Conservation (phyloP, 1,284 basidiomycete species). For the Ustilago loliicola region DNA sequence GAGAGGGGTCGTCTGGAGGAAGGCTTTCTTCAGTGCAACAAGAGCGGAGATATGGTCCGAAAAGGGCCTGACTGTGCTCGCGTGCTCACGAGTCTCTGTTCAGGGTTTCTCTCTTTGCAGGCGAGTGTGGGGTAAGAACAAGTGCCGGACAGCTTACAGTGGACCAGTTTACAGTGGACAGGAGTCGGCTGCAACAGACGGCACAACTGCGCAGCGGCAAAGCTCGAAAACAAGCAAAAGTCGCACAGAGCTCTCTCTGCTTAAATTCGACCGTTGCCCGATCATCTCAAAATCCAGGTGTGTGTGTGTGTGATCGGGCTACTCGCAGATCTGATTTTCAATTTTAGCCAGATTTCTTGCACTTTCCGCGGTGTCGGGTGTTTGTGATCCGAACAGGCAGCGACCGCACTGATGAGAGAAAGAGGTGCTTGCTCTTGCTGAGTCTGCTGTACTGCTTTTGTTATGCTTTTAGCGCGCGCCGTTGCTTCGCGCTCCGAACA, state of each 20-base stretch:
- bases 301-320: not conserved
- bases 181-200: too few species aligned
- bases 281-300: not conserved
- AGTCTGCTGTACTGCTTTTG: not conserved
- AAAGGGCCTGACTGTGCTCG: not conserved
- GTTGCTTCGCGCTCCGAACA: not conserved
- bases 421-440: not conserved
- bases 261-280: not conserved
- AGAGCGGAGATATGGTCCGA: conserved; percentile 10
- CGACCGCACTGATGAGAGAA: not conserved
- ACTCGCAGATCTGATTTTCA: not conserved
- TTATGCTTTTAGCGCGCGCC: not conserved
- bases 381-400: conserved; percentile 2
- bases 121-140: conserved; percentile 5
- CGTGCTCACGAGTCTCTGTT: too few species aligned
- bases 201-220: too few species aligned
- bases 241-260: too few species aligned
- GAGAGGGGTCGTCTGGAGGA: too few species aligned
- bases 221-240: too few species aligned
- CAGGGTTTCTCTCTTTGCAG: not conserved
- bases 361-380: not conserved
- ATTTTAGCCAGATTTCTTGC: not conserved
- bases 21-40: too few species aligned
- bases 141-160: too few species aligned
- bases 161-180: too few species aligned